Conservation (phyloP, 805 yeast species). For the Deakozyma indianensis region DNA sequence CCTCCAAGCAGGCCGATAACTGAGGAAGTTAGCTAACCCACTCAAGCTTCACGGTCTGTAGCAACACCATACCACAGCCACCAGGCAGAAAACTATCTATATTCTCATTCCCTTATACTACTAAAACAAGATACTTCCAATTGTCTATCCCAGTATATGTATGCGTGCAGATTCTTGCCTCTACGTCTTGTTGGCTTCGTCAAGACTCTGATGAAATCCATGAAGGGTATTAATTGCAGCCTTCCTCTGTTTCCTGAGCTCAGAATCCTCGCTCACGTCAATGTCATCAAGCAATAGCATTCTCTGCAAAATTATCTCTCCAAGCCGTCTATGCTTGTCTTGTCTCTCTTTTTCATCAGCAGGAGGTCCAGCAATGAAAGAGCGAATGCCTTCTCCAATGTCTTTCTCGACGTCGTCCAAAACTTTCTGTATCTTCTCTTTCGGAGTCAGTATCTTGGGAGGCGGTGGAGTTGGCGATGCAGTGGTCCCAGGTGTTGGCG, state of each 20-base stretch:
- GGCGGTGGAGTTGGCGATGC: conserved; percentile 8
- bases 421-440: conserved; percentile 15
- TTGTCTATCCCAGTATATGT: too few relatives aligned
- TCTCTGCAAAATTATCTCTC: conserved; percentile 21
- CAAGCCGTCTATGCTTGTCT: conserved; percentile 19
- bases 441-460: conserved; percentile 10
- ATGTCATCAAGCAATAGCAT: conserved; percentile 21
- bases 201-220: conserved; percentile 17
- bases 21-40: too few relatives aligned
- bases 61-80: too few relatives aligned
- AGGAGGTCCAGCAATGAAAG: conserved; percentile 12
- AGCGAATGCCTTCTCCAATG: conserved; percentile 11
- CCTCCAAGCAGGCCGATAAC: too few relatives aligned
- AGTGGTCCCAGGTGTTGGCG: background rate
- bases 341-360: conserved; percentile 12
- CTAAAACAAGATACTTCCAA: too few relatives aligned
- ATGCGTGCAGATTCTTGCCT: too few relatives aligned
- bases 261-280: conserved; percentile 19
- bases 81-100: too few relatives aligned
- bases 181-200: too few relatives aligned
- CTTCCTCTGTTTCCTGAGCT: conserved; percentile 18
- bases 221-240: conserved; percentile 21
- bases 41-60: too few relatives aligned
- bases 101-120: too few relatives aligned
- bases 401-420: conserved; percentile 13